These are phyloP conservation scores for Backusella luteola DNA, from an alignment of 192 early-diverging fungal genomes.

Conservation along the genomic window DNA sequence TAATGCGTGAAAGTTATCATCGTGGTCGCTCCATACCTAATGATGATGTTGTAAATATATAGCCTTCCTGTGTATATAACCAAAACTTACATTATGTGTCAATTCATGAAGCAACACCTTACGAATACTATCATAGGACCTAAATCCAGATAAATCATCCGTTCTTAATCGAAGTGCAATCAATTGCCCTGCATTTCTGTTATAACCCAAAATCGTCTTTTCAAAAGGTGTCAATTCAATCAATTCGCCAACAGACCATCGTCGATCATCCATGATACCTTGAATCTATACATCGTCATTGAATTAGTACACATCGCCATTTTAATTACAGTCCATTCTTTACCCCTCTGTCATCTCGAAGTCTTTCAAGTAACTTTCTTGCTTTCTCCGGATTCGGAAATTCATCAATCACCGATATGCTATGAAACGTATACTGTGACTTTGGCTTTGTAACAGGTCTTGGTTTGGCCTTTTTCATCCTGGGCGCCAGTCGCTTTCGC, in stretches of 20 bases:
- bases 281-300: slow-evolving; percentile 23
- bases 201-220: slow-evolving; percentile 66
- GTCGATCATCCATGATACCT: slow-evolving; percentile 54
- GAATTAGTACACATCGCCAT: no score
- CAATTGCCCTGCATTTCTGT: slow-evolving; percentile 64
- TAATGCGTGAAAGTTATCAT: slow-evolving; percentile 69
- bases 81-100: slow-evolving; percentile 57
- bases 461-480: neutral
- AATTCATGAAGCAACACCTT: slow-evolving; percentile 79
- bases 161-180: slow-evolving; percentile 79
- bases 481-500: slow-evolving; percentile 4
- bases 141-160: slow-evolving; percentile 72
- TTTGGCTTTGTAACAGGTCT: neutral
- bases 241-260: slow-evolving; percentile 67
- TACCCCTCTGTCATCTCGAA: slow-evolving; percentile 64
- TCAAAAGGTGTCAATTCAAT: slow-evolving; percentile 72
- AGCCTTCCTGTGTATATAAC: no score
- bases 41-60: no score
- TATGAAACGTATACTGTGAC: slow-evolving; percentile 57
- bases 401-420: slow-evolving; percentile 54
- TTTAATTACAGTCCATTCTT: neutral
- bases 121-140: slow-evolving; percentile 64
- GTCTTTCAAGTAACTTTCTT: slow-evolving; percentile 54
- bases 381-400: slow-evolving; percentile 56
- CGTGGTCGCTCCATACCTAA: slow-evolving; percentile 61